Evolutionary conservation across 352 stramenopile genomes (phyloP).

Genomic region (Blastocystis sp.): DNA sequence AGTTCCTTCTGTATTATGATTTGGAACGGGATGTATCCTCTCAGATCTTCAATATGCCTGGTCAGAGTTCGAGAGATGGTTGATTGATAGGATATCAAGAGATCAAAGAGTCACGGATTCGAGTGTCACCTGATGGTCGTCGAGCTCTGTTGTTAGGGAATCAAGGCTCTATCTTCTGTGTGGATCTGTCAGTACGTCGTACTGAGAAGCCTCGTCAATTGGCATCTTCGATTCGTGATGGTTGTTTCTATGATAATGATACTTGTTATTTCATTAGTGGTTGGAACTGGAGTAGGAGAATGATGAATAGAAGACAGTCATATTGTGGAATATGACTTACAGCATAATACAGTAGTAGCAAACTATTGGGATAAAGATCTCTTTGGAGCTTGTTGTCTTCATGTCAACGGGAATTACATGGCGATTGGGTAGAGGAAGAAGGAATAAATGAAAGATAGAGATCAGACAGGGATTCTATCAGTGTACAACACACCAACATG

Average conservation of each 20-base stretch:
- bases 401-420: slow-evolving; percentile 29
- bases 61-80: not conserved
- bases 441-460: not conserved
- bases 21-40: not conserved
- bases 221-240: not conserved
- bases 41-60: slow-evolving; percentile 21
- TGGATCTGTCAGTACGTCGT: not conserved
- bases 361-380: slow-evolving; percentile 40
- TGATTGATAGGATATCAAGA: slow-evolving; percentile 8
- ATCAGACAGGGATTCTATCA: not conserved
- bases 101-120: not conserved
- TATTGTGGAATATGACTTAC: slow-evolving; percentile 14
- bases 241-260: slow-evolving; percentile 36
- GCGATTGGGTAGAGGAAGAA: not conserved
- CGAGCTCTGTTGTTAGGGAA: not conserved
- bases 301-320: slow-evolving; percentile 1
- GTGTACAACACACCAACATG: slow-evolving; percentile 23
- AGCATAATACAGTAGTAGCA: not conserved
- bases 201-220: not conserved
- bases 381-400: not conserved
- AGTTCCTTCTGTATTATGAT: slow-evolving; percentile 48
- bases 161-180: not conserved
- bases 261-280: slow-evolving; percentile 26
- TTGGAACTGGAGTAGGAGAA: not conserved
- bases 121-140: not conserved